A percentile compares a stretch with the other conserved stretches of the same genome.
Conservation (phyloP, 306 rosid genomes). For the Sicyos edulis region DNA sequence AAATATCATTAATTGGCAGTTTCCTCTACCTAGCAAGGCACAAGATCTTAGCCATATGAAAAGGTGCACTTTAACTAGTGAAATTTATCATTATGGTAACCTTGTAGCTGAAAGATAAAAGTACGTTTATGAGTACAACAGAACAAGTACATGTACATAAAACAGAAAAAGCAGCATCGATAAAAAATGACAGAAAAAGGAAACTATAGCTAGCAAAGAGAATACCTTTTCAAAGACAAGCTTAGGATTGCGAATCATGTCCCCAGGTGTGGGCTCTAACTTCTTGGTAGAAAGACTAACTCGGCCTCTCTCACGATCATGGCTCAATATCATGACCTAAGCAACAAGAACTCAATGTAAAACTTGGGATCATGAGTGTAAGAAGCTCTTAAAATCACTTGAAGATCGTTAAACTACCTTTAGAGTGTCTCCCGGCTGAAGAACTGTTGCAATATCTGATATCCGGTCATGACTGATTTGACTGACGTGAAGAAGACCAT, state of each 20-base stretch:
- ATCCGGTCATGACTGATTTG: constrained; percentile 96
- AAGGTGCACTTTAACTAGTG: neutral
- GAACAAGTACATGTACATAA: neutral
- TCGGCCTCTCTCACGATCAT: constrained; percentile 92
- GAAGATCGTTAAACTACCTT: constrained; percentile 47
- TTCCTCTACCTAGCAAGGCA: neutral
- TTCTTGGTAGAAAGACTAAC: constrained; percentile 97
- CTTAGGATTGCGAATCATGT: constrained; percentile 96
- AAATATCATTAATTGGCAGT: neutral
- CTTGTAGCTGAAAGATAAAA: neutral
- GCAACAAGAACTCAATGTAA: constrained; percentile 4
- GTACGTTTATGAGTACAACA: neutral
- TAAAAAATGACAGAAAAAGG: neutral
- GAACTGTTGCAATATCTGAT: constrained; percentile 76
- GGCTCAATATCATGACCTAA: constrained; percentile 95
- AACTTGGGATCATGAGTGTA: neutral
- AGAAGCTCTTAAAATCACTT: constrained; percentile 1
- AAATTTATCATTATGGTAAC: neutral
- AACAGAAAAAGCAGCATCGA: neutral
- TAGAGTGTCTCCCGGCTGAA: constrained; percentile 90
- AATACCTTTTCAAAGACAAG: constrained; percentile 93
- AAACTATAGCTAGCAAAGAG: constrained; percentile 6
- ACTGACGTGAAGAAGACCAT: constrained; percentile 97
- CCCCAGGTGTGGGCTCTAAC: constrained; percentile 96
- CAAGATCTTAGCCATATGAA: neutral